phyloP scores from a whole-genome alignment of 495 filamentous ascomycete genomes.

The Astrothelium subdiscretum region DNA sequence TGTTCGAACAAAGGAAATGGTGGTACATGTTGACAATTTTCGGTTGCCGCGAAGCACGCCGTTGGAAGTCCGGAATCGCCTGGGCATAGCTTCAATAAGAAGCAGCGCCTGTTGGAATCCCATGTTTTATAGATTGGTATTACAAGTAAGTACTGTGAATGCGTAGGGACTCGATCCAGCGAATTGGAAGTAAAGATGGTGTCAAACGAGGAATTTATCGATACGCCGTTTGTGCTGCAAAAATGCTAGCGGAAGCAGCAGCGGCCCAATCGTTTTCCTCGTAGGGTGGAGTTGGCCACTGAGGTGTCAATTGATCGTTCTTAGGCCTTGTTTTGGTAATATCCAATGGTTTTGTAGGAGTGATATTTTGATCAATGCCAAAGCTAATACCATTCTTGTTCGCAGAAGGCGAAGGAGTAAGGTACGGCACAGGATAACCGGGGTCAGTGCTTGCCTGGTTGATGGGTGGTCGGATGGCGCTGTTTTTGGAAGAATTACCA shows the following conservation, averaged over 20 bases:
- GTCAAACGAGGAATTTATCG: constrained; percentile 2
- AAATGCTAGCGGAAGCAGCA: constrained; percentile 66
- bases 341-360: constrained; percentile 39
- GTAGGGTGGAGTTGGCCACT: constrained; percentile 95
- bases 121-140: neutral
- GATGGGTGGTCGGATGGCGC: constrained; percentile 14
- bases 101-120: neutral
- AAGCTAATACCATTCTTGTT: constrained; percentile 65
- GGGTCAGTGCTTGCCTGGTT: constrained; percentile 37
- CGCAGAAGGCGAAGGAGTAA: constrained; percentile 81
- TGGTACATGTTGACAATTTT: neutral
- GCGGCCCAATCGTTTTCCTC: constrained; percentile 80
- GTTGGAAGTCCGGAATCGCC: neutral
- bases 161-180: neutral
- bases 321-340: constrained; percentile 46
- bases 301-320: constrained; percentile 45
- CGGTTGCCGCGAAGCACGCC: neutral
- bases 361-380: constrained; percentile 38
- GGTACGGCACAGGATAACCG: constrained; percentile 59
- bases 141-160: neutral
- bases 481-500: constrained; percentile 29
- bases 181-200: neutral
- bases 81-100: neutral
- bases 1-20: neutral
- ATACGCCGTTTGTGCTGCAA: constrained; percentile 26